Conservation (phyloP, 768 basidiomycete genomes). For the Auriculariales sp. region DNA sequence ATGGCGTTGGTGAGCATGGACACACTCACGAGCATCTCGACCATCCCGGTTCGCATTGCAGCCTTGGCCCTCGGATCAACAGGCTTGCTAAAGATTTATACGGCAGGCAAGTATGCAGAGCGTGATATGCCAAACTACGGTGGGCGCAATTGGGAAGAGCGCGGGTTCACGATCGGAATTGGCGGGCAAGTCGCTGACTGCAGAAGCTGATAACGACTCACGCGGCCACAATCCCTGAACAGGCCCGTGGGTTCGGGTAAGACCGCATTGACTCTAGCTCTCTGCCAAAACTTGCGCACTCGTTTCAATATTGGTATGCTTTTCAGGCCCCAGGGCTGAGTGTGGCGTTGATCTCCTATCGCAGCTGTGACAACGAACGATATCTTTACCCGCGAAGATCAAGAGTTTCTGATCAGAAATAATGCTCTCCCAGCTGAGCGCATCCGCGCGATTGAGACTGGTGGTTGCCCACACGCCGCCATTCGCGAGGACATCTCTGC, state of each 20-base stretch:
- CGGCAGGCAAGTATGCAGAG: slow-evolving; percentile 82
- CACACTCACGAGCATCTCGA: slow-evolving; percentile 92
- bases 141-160: slow-evolving; percentile 70
- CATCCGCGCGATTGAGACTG: slow-evolving; percentile 94
- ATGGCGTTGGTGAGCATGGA: slow-evolving; percentile 61
- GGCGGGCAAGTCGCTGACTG: slow-evolving; percentile 54
- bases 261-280: slow-evolving; percentile 82
- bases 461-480: slow-evolving; percentile 95
- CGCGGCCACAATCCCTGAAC: neutral
- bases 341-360: slow-evolving; percentile 4
- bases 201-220: neutral
- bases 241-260: slow-evolving; percentile 98
- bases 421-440: slow-evolving; percentile 71
- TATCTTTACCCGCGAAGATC: slow-evolving; percentile 96
- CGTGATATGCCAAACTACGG: slow-evolving; percentile 86
- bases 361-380: slow-evolving; percentile 96
- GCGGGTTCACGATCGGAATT: slow-evolving; percentile 96
- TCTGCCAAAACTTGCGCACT: slow-evolving; percentile 68
- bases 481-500: slow-evolving; percentile 97
- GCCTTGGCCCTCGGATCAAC: neutral
- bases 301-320: slow-evolving; percentile 77
- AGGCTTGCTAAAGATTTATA: neutral
- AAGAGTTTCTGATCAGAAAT: slow-evolving; percentile 92
- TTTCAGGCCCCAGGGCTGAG: neutral
- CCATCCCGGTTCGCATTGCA: slow-evolving; percentile 47